Evolutionary conservation across 1,284 basidiomycete genomes (phyloP), one percentile per base, ranked within the genome.

Genomic region (Leccinum colubrinum): DNA sequence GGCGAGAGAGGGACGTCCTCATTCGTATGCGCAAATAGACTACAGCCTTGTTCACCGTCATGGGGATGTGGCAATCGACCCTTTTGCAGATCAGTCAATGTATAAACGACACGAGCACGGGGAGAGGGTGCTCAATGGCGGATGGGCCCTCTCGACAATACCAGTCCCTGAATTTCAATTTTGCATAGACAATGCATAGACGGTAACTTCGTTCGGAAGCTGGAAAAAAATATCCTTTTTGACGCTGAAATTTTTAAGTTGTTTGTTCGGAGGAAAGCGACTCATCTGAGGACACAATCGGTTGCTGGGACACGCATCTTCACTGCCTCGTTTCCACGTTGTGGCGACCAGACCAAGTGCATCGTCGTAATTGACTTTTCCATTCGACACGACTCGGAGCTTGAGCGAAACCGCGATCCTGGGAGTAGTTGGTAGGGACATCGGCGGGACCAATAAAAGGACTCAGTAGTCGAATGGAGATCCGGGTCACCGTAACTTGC

Each of bases 311-410:
- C 20, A 14, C n/a, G 20, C 5, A 56, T 48, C 8, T 46, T 61
- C 70, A 86, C 11, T 35, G 11, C 86, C 90, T 83, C 0, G 90
- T 93, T 69, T 93, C 4, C 9, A 9, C n/a, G 5, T 46, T 17
- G 41, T 39, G 37, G 7, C 37, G 41, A 5, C 41, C 41, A 46
- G n/a, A 46, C 41, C n/a, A 7, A 56, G 93, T 93, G 25, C 15
- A 86, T 84, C 94, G 93, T 3, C 92, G 85, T 93, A 93, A 35
- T 94, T 91, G 46, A 92, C 76, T 70, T 92, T 92, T 70, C 95
- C 94, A 20, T 95, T 84, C 1, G 17, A 22, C 17, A 93, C 93
- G 87, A 1, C 1, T 17, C 41, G n/a, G 41, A 17, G 84, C 88
- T 74, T 97, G 95, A 3, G 94, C 95, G 64, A 15, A 25, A 25